Base-by-base conservation (phyloP, 2,329 filamentous ascomycete species). In the Botrytis hyacinthi region DNA sequence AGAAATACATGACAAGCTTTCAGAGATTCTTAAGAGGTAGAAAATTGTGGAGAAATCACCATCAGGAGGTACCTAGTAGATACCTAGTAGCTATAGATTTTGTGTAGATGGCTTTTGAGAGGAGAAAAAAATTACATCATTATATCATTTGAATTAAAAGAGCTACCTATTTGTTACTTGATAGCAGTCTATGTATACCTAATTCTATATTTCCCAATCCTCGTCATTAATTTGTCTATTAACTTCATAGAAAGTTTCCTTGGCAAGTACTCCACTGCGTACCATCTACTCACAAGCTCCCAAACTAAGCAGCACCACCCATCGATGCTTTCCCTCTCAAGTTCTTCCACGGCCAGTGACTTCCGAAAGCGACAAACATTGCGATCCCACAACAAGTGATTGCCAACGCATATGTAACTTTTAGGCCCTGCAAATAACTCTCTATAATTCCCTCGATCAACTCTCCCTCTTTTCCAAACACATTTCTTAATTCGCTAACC, bases 381-480 rank as follows among this genome's bases (percentile, higher is more conserved):
- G 84, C 81, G 40, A 85, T 70, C 4, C 84, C 84, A 2, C 82
- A 84, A 44, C 84, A 86, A 7, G 90, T 79, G 32, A 86, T 84
- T 22, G 85, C 85, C 76, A 91, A 84, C 16, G 89, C 91, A 57
- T 90, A 87, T 7, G 86, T 84, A 12, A 91, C 89, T 78, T 91
- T 89, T 77, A 91, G 87, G 0, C 88, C 88, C 71, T 87, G 82
- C 77, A 87, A 92, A 82, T 93, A 93, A 0, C 88, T 89, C 0
- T 81, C 76, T 40, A 92, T 83, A 59, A 93, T 89, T 0, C 84
- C 83, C 0, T 82, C 78, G 3, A 91, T 82, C 73, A 84, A 84
- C n/a, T 86, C 79, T 0, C 78, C 73, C 0, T 84, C 78, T 29
- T 72, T 68, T 6, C 70, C 70, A 75, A 92, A 88, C 2, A 81